These are phyloP conservation scores for Xylaria hypoxylon DNA, from an alignment of 2,329 filamentous ascomycete species.

Conservation along the genomic window DNA sequence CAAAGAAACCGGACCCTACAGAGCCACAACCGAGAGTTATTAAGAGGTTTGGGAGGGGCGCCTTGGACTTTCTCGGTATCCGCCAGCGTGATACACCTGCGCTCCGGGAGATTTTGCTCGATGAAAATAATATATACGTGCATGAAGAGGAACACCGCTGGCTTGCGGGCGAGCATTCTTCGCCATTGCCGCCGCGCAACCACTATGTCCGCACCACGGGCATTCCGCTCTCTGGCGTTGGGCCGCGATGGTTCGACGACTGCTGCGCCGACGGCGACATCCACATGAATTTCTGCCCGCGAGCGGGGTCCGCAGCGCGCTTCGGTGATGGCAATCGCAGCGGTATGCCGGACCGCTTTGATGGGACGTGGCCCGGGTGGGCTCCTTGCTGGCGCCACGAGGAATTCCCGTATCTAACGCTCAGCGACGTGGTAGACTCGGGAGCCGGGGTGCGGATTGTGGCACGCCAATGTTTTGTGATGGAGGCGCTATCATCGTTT, in stretches of 20 bases:
- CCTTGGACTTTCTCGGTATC: conserved; percentile 65
- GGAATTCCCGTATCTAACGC: conserved; percentile 63
- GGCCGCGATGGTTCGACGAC: conserved; percentile 62
- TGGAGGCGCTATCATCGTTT: conserved; percentile 60
- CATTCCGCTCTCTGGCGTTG: conserved; percentile 63
- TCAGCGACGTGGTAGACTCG: conserved; percentile 59
- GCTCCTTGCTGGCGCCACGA: conserved; percentile 67
- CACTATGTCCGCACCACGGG: conserved; percentile 63
- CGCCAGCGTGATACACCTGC: conserved; percentile 64
- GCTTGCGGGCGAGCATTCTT: conserved; percentile 59
- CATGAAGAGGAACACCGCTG: conserved; percentile 67
- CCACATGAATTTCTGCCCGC: conserved; percentile 59
- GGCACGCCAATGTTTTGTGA: conserved; percentile 61
- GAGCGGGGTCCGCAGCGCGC: conserved; percentile 41
- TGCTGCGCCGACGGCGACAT: conserved; percentile 59
- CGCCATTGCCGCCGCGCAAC: conserved; percentile 54
- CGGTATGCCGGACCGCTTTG: neutral
- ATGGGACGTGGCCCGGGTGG: conserved; percentile 46
- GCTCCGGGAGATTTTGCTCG: conserved; percentile 63
- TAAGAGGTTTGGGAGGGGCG: conserved; percentile 61
- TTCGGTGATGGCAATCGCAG: conserved; percentile 50
- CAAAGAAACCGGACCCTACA: conserved; percentile 52
- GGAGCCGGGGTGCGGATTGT: conserved; percentile 59
- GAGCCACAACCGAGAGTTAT: conserved; percentile 57
- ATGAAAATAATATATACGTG: conserved; percentile 64